Evolutionary conservation across 768 basidiomycete genomes (phyloP), one percentile per base, ranked within the genome.

Genomic region (Hygrocybe punicea): DNA sequence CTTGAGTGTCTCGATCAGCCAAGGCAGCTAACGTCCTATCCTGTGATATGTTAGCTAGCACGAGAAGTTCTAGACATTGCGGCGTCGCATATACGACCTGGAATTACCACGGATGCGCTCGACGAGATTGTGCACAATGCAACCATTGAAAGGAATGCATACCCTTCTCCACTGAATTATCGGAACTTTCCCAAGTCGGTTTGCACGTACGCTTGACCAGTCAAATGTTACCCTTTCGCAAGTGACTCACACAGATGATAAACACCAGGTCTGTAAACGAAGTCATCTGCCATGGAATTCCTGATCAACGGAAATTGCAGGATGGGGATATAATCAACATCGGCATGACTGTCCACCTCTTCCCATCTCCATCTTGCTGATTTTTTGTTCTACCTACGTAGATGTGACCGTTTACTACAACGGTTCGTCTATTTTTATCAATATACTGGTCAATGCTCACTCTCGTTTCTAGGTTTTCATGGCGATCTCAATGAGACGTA

Each of bases 261-360:
- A 48, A 51, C 33, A 35, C 19, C 62, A 91, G 91, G 19, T 94
- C 93, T 40, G 74, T 98, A 21, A 99, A 99, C 70, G 96, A 98
- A 72, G 89, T 83, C 51, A 95, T 99, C 64, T 98, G 97, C 71
- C 97, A 99, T 70, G 97, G 96, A 56, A 95, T 96, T 60, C 94
- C 95, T 36, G 93, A 96, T 75, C 80, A 88, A 67, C 76, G 90
- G 60, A 87, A 84, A 65, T 71, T 94, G 61, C 81, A 81, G 64
- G 92, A 98, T 62, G 97, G 97, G 16, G 97, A 99, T 73, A 98
- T 98, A 62, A 77, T 98, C 69, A 99, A 99, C 73, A 84, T 99
- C 52, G 94, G 91, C 87, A 60, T 58, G 78, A 68, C 55, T 52
- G 39, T 58, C 29, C 51, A 51, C 6, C 60, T 46, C 51, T 14